phyloP scores from a whole-genome alignment of 768 basidiomycete genomes.

The Hygrophorus russula region DNA sequence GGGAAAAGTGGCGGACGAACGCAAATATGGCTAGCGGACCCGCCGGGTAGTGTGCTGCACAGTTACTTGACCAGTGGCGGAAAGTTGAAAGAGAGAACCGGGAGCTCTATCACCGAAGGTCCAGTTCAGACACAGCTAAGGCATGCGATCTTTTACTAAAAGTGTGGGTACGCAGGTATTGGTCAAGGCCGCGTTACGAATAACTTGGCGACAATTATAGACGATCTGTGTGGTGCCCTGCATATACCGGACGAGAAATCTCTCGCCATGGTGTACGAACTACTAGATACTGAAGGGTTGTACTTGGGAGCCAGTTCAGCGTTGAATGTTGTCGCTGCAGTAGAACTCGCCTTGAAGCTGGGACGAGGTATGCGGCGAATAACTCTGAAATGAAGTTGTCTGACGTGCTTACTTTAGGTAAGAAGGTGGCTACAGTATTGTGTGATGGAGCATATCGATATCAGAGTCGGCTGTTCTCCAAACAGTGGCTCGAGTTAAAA shows the following conservation, averaged over 20 bases:
- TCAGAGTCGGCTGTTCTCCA: conserved; percentile 92
- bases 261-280: conserved; percentile 87
- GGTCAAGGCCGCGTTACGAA: conserved; percentile 94
- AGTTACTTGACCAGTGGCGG: conserved; percentile 76
- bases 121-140: conserved; percentile 5
- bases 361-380: conserved; percentile 51
- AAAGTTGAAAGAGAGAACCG: conserved; percentile 60
- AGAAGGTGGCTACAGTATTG: conserved; percentile 78
- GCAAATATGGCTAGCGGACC: conserved; percentile 93
- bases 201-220: conserved; percentile 77
- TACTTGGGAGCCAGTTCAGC: conserved; percentile 94
- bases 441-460: conserved; percentile 97
- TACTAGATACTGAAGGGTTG: conserved; percentile 85
- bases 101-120: conserved; percentile 94
- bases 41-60: conserved; percentile 88
- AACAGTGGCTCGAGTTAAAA: conserved; percentile 81
- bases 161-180: conserved; percentile 49
- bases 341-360: conserved; percentile 74
- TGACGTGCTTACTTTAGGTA: conserved; percentile 32
- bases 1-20: conserved; percentile 70
- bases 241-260: conserved; percentile 82
- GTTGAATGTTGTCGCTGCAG: conserved; percentile 89
- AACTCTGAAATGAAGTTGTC: not conserved
- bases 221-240: conserved; percentile 71
- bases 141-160: not conserved